Base-by-base conservation (phyloP, 1,284 basidiomycete genomes). In the Ustilago trichophora region DNA sequence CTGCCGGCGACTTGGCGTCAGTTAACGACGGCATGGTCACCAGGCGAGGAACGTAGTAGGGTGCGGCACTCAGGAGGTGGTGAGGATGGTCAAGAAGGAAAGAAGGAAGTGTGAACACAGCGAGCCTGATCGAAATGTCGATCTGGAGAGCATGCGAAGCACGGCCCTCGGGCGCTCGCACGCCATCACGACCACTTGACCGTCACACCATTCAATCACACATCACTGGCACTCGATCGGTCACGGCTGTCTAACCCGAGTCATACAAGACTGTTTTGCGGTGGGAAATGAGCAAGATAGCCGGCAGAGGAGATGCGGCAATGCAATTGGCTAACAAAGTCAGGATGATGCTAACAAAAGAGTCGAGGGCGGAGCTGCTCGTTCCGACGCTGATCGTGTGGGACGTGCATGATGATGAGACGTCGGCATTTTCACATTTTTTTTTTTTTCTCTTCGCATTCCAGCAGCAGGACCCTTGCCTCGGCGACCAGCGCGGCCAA, bases 301-400 rank as follows among this genome's bases (percentile, higher is more conserved):
- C 18, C 3, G 15, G 26, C 3, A 13, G 42, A 44, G 13, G 2
- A 2, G 26, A 32, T 22, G 18, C 51, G 51, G 43, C 59, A 55
- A 56, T 47, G 53, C 60, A 56, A 31, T 44, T 41, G 34, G 43
- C 19, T 29, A 1, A 31, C 31, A 33, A 26, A 22, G 18, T 16
- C 42, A 3, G 22, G 15, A 6, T 21, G 9, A 40, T 7, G 4
- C 11, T 9, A n/a, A 13, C 7, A 29, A 16, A 6, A 7, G 7
- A n/a, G 19, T 13, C 12, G 29, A 32, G 13, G 34, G 53, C 60
- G 60, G 60, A 64, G 40, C 53, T 52, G 47, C 0, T 36, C 22
- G 32, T 57, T 64, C 53, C 49, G 60, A 64, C 49, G 49, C 53
- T 34, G 27, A 19, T 46, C 37, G 40, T 42, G 43, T 51, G 43